Evolutionary conservation across 352 stramenopile species (phyloP), one percentile per base, ranked within the genome.

Genomic region (Phytophthora capsici): DNA sequence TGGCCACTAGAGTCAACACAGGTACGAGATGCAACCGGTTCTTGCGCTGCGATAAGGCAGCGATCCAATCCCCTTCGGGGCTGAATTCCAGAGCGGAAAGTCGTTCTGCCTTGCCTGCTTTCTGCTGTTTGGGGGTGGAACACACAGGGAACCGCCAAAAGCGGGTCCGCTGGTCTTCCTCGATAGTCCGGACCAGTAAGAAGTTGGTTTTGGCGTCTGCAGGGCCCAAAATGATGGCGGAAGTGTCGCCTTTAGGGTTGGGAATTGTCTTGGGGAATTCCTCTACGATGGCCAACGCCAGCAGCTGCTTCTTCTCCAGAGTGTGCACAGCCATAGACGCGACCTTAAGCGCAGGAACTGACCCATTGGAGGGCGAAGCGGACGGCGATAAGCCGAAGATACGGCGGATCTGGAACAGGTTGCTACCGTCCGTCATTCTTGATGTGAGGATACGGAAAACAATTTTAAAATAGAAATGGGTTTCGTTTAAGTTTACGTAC

Each of bases 51-150:
- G 83, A 94, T 19, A 94, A 65, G 8, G 78, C 85, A 14, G 83
- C 88, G 47, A 96, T 77, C 88, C 88, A 96, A 71, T 94, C 86
- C n/a, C 86, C 88, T 55, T 96, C 88, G 23, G 88, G 88, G 30
- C 76, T 84, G 67, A 96, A 96, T 38, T 88, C 78, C 17, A 96
- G 75, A 47, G 83, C 78, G 13, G 77, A 75, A 40, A 96, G 60
- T 43, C 79, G 65, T 68, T 94, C 86, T 13, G 73, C 59, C 38
- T 67, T 69, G 22, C 78, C 76, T 10, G 59, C 52, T 57, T 71
- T 58, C 63, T 88, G 74, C 49, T 93, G 79, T 57, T 93, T 94
- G 58, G 66, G 66, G 22, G 75, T 91, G 40, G 75, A 86, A 46
- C 73, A 79, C 32, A 94, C 69, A 1, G 80, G 77, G 45, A 94